These are phyloP conservation scores for Candida wancherniae DNA, from an alignment of 805 yeast species.

Conservation along the genomic window DNA sequence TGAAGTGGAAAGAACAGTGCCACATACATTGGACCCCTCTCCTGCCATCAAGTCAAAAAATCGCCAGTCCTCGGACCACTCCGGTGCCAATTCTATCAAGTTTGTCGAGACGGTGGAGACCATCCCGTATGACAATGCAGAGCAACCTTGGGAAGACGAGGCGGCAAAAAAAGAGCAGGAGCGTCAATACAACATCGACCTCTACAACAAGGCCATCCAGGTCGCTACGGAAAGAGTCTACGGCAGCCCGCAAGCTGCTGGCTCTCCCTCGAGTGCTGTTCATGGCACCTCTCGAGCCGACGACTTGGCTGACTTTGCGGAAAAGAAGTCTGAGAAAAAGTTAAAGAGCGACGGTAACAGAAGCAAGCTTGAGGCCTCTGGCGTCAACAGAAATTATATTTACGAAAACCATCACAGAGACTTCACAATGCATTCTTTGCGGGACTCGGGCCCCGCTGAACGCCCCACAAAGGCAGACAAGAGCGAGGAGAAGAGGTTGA, in stretches of 20 bases:
- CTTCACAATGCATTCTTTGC: slow-evolving; percentile 12
- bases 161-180: slow-evolving; percentile 10
- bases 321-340: slow-evolving; percentile 11
- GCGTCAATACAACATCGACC: slow-evolving; percentile 40
- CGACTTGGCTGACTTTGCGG: slow-evolving; percentile 7
- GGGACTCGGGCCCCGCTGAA: slow-evolving; percentile 5
- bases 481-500: slow-evolving; percentile 8
- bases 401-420: slow-evolving; percentile 17
- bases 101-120: slow-evolving; percentile 36
- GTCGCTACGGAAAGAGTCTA: slow-evolving; percentile 55
- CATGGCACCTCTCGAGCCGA: slow-evolving; percentile 1
- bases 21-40: slow-evolving; percentile 2
- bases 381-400: slow-evolving; percentile 13
- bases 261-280: background rate
- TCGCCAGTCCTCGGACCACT: slow-evolving; percentile 12
- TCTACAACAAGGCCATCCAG: slow-evolving; percentile 51
- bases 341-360: slow-evolving; percentile 9
- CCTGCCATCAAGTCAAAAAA: slow-evolving; percentile 9
- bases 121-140: slow-evolving; percentile 22
- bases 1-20: slow-evolving; percentile 5
- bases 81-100: slow-evolving; percentile 33
- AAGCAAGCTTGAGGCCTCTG: slow-evolving; percentile 12
- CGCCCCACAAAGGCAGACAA: slow-evolving; percentile 6
- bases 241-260: slow-evolving; percentile 24
- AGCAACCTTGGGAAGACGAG: slow-evolving; percentile 6